Percentiles rank a stretch among this genome's conserved stretches.
These are phyloP conservation scores for Guyanaporus albipodus DNA, from an alignment of 768 basidiomycete genomes.

Conservation along the genomic window DNA sequence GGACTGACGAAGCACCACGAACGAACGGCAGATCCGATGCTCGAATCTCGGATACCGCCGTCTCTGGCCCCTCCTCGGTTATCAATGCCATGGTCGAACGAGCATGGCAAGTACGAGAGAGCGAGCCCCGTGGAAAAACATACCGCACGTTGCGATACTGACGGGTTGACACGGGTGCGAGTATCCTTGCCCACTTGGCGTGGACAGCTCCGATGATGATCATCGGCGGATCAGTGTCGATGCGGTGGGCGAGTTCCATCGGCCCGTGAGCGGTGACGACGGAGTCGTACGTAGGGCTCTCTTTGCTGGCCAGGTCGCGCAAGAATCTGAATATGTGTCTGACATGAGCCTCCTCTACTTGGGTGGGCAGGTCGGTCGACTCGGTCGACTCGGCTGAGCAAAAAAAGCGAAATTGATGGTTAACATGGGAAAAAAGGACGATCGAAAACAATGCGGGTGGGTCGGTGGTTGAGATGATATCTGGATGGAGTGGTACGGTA, in stretches of 20 bases:
- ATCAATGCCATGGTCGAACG: no score
- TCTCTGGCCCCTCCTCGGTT: not conserved
- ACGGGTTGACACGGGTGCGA: conserved; percentile 5
- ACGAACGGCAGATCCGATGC: conserved; percentile 14
- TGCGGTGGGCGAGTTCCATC: not conserved
- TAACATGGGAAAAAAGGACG: conserved; percentile 9
- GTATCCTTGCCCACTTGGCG: conserved; percentile 8
- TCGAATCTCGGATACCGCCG: conserved; percentile 8
- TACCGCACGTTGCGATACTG: conserved; percentile 4
- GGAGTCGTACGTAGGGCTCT: conserved; percentile 8
- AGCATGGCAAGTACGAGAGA: no score
- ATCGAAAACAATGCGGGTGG: conserved; percentile 18
- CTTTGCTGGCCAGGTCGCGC: not conserved
- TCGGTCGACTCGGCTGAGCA: conserved; percentile 13
- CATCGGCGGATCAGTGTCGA: conserved; percentile 9
- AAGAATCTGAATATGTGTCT: conserved; percentile 11
- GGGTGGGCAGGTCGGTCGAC: not conserved
- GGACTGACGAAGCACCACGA: conserved; percentile 2
- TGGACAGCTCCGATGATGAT: conserved; percentile 6
- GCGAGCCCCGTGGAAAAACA: conserved; percentile 1
- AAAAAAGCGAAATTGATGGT: conserved; percentile 13
- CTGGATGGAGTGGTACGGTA: conserved; percentile 7
- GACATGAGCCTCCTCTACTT: conserved; percentile 14
- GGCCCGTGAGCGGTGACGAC: not conserved
- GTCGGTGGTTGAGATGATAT: not conserved